Evolutionary conservation across 2,329 filamentous ascomycete genomes (phyloP).

Genomic region (Trichothecium sympodiale): DNA sequence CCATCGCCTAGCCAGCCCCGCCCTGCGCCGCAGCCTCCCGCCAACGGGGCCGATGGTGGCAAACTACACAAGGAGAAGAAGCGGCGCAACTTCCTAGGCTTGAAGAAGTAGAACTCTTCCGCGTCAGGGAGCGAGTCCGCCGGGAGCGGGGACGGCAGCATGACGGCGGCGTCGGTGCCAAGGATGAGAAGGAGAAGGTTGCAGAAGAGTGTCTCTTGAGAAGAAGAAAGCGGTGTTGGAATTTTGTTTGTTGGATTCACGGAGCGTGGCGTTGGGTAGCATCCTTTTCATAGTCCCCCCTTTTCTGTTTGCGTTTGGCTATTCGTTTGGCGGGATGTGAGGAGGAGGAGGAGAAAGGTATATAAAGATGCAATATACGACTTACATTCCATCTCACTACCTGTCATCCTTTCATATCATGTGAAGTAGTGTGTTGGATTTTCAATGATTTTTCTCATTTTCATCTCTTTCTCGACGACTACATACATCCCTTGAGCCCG

Average conservation of each 20-base stretch:
- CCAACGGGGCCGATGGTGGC: slow-evolving; percentile 17
- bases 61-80: slow-evolving; percentile 50
- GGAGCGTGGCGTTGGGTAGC: slow-evolving; percentile 2
- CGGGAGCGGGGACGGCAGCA: background rate
- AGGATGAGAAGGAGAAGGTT: background rate
- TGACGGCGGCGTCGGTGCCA: background rate
- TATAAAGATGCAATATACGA: no score
- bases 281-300: background rate
- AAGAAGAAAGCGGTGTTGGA: background rate
- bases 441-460: background rate
- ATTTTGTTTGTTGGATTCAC: background rate
- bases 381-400: no score
- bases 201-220: background rate
- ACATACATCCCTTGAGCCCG: no score
- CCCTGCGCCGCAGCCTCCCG: slow-evolving; percentile 12
- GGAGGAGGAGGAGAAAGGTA: no score
- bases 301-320: background rate
- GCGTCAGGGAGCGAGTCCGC: background rate
- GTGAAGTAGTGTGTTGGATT: background rate
- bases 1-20: slow-evolving; percentile 5
- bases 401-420: no score
- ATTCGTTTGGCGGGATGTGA: no score
- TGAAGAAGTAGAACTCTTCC: slow-evolving; percentile 42
- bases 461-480: background rate
- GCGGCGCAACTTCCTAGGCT: slow-evolving; percentile 44